phyloP scores from a whole-genome alignment of 495 filamentous ascomycete genomes.

The Penicillium antarcticum region DNA sequence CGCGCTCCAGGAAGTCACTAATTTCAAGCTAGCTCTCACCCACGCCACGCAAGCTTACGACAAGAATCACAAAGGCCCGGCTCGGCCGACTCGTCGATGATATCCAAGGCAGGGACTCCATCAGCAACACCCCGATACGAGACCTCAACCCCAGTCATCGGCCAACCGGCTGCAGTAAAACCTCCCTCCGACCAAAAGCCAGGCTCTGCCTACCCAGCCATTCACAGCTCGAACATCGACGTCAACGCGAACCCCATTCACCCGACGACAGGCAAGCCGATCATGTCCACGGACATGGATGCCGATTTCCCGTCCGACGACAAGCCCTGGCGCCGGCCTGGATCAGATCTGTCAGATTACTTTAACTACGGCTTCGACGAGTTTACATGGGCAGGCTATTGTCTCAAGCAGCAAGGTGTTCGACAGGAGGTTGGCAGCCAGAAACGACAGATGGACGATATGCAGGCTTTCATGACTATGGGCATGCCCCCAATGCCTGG shows the following conservation, averaged over 20 bases:
- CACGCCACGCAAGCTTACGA: conserved; percentile 46
- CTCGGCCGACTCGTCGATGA: conserved; percentile 43
- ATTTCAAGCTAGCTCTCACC: conserved; percentile 30
- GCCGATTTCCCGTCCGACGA: conserved; percentile 73
- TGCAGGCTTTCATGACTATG: conserved; percentile 80
- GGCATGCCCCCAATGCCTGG: conserved; percentile 69
- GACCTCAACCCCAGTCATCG: conserved; percentile 38
- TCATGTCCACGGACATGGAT: conserved; percentile 71
- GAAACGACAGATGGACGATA: conserved; percentile 83
- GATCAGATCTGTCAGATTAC: conserved; percentile 93
- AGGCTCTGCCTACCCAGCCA: conserved; percentile 59
- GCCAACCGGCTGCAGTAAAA: conserved; percentile 34
- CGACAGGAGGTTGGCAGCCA: conserved; percentile 69
- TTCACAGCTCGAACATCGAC: conserved; percentile 77
- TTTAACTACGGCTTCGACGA: conserved; percentile 99
- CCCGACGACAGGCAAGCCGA: conserved; percentile 68
- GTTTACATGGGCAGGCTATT: conserved; percentile 97
- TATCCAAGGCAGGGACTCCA: conserved; percentile 30
- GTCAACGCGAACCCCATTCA: conserved; percentile 79
- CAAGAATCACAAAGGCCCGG: conserved; percentile 63
- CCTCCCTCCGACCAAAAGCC: conserved; percentile 43
- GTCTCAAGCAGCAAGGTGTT: conserved; percentile 78
- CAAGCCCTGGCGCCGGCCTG: conserved; percentile 94
- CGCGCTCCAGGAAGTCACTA: conserved; percentile 3
- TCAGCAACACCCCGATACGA: conserved; percentile 43